These are phyloP conservation scores for Psophocarpus tetragonolobus DNA, from an alignment of 306 rosid species.

Conservation along the genomic window DNA sequence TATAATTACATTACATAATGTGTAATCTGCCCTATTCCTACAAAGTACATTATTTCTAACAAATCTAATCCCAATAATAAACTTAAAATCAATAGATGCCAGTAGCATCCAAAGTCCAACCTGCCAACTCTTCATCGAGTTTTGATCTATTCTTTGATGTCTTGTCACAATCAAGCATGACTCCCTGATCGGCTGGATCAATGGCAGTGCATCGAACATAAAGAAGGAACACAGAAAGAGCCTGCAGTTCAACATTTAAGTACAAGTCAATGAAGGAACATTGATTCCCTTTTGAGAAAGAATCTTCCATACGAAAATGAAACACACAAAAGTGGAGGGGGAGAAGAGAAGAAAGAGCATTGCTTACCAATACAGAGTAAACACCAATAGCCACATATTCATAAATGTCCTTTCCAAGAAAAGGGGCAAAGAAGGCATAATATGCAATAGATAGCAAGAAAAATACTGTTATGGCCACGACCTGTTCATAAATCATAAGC, in stretches of 20 bases:
- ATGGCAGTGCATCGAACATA: constrained; percentile 85
- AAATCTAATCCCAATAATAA: constrained; percentile 18
- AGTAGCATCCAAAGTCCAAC: constrained; percentile 38
- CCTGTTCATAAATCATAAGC: constrained; percentile 52
- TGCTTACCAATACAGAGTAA: constrained; percentile 70
- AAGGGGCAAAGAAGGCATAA: constrained; percentile 83
- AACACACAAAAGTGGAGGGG: neutral
- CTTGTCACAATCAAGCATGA: constrained; percentile 55
- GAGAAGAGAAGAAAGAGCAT: neutral
- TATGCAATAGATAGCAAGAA: constrained; percentile 76
- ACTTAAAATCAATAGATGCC: constrained; percentile 22
- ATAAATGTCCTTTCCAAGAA: constrained; percentile 58
- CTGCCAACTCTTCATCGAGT: constrained; percentile 50
- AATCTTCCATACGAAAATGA: neutral
- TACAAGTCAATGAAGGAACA: constrained; percentile 27
- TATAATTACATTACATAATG: neutral
- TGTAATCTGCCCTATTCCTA: neutral
- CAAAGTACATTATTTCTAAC: constrained; percentile 9
- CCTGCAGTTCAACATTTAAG: constrained; percentile 49
- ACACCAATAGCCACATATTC: constrained; percentile 68
- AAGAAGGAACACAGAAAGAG: constrained; percentile 66
- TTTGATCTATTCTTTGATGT: constrained; percentile 46
- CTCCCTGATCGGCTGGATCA: constrained; percentile 79
- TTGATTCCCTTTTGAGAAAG: neutral
- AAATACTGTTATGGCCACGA: constrained; percentile 78